Percentiles rank a stretch among this genome's conserved stretches.
Evolutionary conservation across 306 rosid species (phyloP).

Genomic region (Aeschynomene evenia): DNA sequence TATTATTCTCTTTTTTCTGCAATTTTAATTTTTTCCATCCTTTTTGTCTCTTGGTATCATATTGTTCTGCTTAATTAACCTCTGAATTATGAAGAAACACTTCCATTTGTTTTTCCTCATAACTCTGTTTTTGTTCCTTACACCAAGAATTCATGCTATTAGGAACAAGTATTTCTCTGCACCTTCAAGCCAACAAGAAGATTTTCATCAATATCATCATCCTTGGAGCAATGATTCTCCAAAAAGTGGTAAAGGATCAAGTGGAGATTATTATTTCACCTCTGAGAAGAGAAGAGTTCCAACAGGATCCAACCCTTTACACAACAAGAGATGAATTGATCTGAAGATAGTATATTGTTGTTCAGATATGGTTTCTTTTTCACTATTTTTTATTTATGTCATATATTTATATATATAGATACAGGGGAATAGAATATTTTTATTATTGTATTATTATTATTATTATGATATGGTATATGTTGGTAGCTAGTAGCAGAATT

Average conservation of each 20-base stretch:
- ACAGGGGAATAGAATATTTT: slow-evolving; percentile 16
- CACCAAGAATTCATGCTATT: slow-evolving; percentile 43
- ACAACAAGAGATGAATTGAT: slow-evolving; percentile 72
- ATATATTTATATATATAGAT: no score
- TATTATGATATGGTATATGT: no score
- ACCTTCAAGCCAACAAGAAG: slow-evolving; percentile 37
- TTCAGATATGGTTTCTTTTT: slow-evolving; percentile 21
- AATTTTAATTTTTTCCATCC: neutral
- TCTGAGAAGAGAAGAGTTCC: slow-evolving; percentile 78
- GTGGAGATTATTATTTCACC: slow-evolving; percentile 35
- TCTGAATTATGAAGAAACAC: slow-evolving; percentile 51
- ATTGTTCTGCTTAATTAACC: no score
- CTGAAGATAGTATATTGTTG: neutral
- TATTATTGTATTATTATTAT: no score
- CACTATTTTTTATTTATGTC: slow-evolving; percentile 23
- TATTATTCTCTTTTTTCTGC: neutral
- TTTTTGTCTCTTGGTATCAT: neutral
- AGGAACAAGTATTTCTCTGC: slow-evolving; percentile 40
- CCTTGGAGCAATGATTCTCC: slow-evolving; percentile 42
- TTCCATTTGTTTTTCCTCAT: slow-evolving; percentile 36
- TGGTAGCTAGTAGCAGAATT: slow-evolving; percentile 25
- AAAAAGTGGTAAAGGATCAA: slow-evolving; percentile 12
- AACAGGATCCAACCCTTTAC: slow-evolving; percentile 94
- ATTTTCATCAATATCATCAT: slow-evolving; percentile 20
- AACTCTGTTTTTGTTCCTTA: slow-evolving; percentile 44